phyloP scores from a whole-genome alignment of 805 yeast species.

The Yamadazyma endophytica region DNA sequence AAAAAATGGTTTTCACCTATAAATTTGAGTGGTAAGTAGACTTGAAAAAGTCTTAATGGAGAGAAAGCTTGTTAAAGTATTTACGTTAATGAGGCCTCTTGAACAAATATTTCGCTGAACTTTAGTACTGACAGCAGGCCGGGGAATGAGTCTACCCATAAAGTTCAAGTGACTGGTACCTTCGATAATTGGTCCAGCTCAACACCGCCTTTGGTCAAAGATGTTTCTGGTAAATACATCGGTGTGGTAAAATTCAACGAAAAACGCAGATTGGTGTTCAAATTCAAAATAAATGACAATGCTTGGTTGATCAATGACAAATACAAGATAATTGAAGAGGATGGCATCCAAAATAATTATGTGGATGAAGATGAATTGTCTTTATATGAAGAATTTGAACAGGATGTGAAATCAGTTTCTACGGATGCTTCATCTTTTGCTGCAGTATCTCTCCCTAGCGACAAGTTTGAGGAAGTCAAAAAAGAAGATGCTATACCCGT shows the following conservation, averaged over 20 bases:
- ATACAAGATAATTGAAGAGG: slow-evolving; percentile 26
- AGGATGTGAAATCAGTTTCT: slow-evolving; percentile 18
- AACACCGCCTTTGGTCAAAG: slow-evolving; percentile 14
- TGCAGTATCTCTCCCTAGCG: slow-evolving; percentile 24
- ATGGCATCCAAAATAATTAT: slow-evolving; percentile 33
- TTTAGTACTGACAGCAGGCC: slow-evolving; percentile 5
- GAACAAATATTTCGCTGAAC: no score
- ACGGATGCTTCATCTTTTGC: slow-evolving; percentile 34
- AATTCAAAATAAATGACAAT: slow-evolving; percentile 31
- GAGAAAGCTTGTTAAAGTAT: no score
- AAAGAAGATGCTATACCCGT: background rate
- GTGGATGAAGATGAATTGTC: slow-evolving; percentile 24
- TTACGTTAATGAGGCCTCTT: no score
- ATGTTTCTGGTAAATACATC: no score
- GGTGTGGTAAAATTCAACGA: slow-evolving; percentile 17
- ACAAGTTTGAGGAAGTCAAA: slow-evolving; percentile 1
- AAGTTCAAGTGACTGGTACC: slow-evolving; percentile 34
- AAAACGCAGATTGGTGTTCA: slow-evolving; percentile 27
- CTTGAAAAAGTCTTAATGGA: no score
- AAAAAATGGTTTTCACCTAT: no score
- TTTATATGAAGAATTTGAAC: slow-evolving; percentile 17
- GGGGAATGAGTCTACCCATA: slow-evolving; percentile 1
- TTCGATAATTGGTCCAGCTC: slow-evolving; percentile 37
- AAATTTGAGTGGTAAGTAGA: no score
- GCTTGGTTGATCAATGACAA: slow-evolving; percentile 26